Base-by-base conservation (phyloP, 2,329 filamentous ascomycete genomes). In the Fusarium haematococcum region DNA sequence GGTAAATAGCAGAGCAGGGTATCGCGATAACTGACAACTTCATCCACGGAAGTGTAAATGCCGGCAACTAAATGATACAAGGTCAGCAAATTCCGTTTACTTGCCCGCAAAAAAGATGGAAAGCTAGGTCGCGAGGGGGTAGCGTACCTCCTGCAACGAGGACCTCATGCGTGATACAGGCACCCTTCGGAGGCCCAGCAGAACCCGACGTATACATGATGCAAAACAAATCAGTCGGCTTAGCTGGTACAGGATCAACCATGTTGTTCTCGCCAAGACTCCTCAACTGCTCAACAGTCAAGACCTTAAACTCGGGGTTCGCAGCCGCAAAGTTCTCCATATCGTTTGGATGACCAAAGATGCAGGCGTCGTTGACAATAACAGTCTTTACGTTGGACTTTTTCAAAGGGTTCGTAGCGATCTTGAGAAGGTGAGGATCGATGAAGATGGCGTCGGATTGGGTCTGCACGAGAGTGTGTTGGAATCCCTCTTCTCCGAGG, bases 1-100 rank as follows among this genome's bases (percentile, higher is more conserved):
- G 97, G 97, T 14, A 99, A 90, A 82, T 98, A 99, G 13, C 95
- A 94, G 32, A 98, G 89, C 30, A 98, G 87, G 37, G 90, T 89
- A 75, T 98, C 97, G 23, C 90, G 90, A 59, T 92, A 90, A 63
- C 91, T 92, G 56, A 98, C 90, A 77, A 92, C 92, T 64, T 92
- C 91, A 6, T 93, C 93, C 45, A 98, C 91, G 70, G 95, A 91
- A 41, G 89, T 89, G 79, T 92, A 90, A 33, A 97, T 90, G 79
- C 97, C 97, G 43, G 95, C 92, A 75, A 98, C 90, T 86, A 65
- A 1, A 7, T 25, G 9, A 20, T 39, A n/a, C 8, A 50, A 13
- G 0, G 18, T 9, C 0, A 11, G 5, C 20, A n/a, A 39, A 20
- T 37, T 18, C 16, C 2, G 5, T 23, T 39, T 13, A 18, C 23